Conservation (phyloP, 441 rosid species). For the Populus hybrid region DNA sequence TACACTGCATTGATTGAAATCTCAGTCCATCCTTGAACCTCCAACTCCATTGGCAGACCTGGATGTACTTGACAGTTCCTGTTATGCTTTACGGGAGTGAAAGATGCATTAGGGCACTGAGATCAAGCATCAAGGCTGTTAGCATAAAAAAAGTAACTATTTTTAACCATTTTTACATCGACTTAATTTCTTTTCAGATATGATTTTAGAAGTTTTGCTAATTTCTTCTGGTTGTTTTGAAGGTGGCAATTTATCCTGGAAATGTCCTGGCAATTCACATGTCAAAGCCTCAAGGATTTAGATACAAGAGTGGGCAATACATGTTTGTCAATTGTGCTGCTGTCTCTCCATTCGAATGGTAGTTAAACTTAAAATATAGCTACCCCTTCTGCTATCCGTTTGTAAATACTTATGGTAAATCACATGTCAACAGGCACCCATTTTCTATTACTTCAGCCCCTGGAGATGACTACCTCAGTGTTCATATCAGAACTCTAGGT, state of each 20-base stretch:
- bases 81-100: conserved; percentile 60
- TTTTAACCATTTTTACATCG: not conserved
- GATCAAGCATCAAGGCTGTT: conserved; percentile 90
- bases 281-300: conserved; percentile 97
- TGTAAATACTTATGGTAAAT: not conserved
- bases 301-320: conserved; percentile 94
- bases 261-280: conserved; percentile 80
- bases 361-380: not conserved
- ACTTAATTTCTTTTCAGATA: not conserved
- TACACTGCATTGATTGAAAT: not conserved
- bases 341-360: conserved; percentile 95
- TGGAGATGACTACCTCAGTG: conserved; percentile 80
- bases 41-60: conserved; percentile 46
- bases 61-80: conserved; percentile 95
- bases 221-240: not conserved
- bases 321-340: conserved; percentile 90
- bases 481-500: conserved; percentile 86
- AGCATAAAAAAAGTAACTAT: conserved; percentile 61
- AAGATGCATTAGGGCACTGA: conserved; percentile 68
- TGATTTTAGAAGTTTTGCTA: not conserved
- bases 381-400: not conserved
- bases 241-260: conserved; percentile 93
- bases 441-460: conserved; percentile 98
- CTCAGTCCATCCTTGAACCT: not conserved
- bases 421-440: conserved; percentile 62